A percentile compares a stretch with the other conserved stretches of the same genome.
Evolutionary conservation across 2,329 filamentous ascomycete genomes (phyloP).

Genomic region (Scedosporium apiospermum): DNA sequence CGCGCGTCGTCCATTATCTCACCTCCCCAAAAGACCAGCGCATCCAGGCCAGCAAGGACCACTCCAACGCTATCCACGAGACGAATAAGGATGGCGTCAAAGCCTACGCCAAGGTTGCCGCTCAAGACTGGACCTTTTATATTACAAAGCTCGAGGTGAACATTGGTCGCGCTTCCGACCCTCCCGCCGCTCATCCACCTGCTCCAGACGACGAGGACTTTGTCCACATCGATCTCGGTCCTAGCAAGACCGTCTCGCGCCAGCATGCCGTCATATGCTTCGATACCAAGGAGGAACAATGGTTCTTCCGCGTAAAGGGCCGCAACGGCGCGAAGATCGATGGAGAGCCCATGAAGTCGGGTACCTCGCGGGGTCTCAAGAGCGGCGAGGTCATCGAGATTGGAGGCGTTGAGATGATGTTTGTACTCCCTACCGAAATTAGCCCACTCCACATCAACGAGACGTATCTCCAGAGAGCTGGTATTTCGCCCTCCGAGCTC

Average conservation of each 20-base stretch:
- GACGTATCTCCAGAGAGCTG: slow-evolving; percentile 60
- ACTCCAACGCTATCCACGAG: slow-evolving; percentile 55
- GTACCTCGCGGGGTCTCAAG: slow-evolving; percentile 54
- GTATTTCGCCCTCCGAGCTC: slow-evolving; percentile 26
- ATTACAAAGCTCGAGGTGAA: slow-evolving; percentile 66
- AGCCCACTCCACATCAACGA: slow-evolving; percentile 57
- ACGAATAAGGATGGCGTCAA: slow-evolving; percentile 52
- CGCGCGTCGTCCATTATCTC: slow-evolving; percentile 44
- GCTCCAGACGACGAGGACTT: slow-evolving; percentile 36
- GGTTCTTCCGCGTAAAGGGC: slow-evolving; percentile 81
- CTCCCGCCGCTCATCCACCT: slow-evolving; percentile 15
- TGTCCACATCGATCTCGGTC: slow-evolving; percentile 82
- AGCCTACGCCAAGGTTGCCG: slow-evolving; percentile 76
- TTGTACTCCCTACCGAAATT: slow-evolving; percentile 75
- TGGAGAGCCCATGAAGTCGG: slow-evolving; percentile 58
- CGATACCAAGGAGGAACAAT: slow-evolving; percentile 57
- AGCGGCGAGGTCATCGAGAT: slow-evolving; percentile 91
- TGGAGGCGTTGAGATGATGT: slow-evolving; percentile 94
- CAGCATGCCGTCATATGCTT: slow-evolving; percentile 69
- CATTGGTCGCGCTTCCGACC: slow-evolving; percentile 51
- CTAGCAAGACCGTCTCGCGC: slow-evolving; percentile 72
- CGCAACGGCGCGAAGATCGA: slow-evolving; percentile 87
- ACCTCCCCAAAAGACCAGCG: slow-evolving; percentile 28
- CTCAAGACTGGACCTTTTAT: slow-evolving; percentile 77
- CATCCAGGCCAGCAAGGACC: slow-evolving; percentile 52